phyloP scores from a whole-genome alignment of 1,139 yeast species.

The Komagataea norvegica region DNA sequence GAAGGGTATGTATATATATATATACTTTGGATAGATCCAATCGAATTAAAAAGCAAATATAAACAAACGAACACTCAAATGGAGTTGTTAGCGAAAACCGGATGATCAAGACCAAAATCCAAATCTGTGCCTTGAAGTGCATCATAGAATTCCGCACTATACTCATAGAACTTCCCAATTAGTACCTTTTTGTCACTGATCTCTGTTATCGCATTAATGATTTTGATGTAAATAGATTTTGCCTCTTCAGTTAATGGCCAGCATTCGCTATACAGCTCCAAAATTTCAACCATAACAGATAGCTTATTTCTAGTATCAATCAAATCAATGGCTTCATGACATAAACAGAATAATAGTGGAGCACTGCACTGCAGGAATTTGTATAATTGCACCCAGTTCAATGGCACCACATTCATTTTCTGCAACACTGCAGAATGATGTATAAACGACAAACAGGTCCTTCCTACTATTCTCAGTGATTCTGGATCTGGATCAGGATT shows the following conservation, averaged over 20 bases:
- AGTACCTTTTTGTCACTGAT: conserved; percentile 19
- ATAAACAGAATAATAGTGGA: conserved; percentile 40
- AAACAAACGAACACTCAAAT: no score
- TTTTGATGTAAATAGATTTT: conserved; percentile 39
- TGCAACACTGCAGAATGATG: conserved; percentile 40
- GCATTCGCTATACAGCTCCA: conserved; percentile 40
- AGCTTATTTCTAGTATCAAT: conserved; percentile 41
- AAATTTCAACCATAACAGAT: conserved; percentile 40
- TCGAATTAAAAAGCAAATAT: no score
- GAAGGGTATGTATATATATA: no score
- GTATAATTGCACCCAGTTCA: conserved; percentile 46
- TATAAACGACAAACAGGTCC: conserved; percentile 37
- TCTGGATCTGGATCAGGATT: conserved; percentile 40
- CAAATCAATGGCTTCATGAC: conserved; percentile 42
- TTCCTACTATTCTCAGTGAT: conserved; percentile 36
- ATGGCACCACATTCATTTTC: conserved; percentile 38
- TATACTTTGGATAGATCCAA: no score
- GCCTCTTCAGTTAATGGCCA: conserved; percentile 45
- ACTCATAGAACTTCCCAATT: neutral
- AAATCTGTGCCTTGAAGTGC: conserved; percentile 29
- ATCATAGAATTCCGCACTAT: neutral
- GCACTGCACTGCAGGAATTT: conserved; percentile 42
- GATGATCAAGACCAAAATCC: conserved; percentile 30
- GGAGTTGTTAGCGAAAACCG: conserved; percentile 11
- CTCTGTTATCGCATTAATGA: conserved; percentile 38